Evolutionary conservation across 345 rosid species (phyloP), one percentile per base, ranked within the genome.

Genomic region (Jatropha curcas): DNA sequence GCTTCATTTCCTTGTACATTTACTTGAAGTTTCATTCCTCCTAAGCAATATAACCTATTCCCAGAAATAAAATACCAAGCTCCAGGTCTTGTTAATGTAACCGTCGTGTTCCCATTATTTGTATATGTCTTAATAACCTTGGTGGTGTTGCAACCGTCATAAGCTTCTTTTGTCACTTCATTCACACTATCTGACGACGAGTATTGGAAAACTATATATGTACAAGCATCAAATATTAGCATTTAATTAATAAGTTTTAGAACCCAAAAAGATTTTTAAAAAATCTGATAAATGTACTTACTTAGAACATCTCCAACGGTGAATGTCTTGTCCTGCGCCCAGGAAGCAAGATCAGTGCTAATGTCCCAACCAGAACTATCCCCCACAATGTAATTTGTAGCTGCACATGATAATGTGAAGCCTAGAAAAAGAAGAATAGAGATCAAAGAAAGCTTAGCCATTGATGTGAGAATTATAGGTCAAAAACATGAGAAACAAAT

Each of bases 321-420:
- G 78, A 95, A 95, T 31, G 37, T 83, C 78, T 91, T 92, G 84
- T 71, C 88, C 17, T 11, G 67, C 0, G 84, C n/a, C 99, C 99
- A 95, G 27, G 93, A 56, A 56, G 81, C 89, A 60, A 96, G 88
- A 78, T 87, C 79, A 1, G 89, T 76, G 84, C 98, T 93, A 27
- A 93, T 83, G 84, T 96, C 98, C 99, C 99, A 93, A 7, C 98
- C 97, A 0, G 99, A 84, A 43, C 16, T 84, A 73, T 88, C 99
- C 1, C 99, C 99, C 2, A 95, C 96, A 31, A 75, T 66, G 84
- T 93, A 93, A 5, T 83, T 88, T 1, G 93, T 57, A 39, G 90
- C 93, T 25, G 76, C 37, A 82, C 85, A 81, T 60, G 85, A 73
- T 68, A 67, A 68, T 37, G 74, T 65, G 10, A 74, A 61, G 39